A percentile compares a stretch with the other conserved stretches of the same genome.
These are phyloP conservation scores for Secale cereale DNA, from an alignment of 176 grass and related monocot genomes.

Conservation along the genomic window DNA sequence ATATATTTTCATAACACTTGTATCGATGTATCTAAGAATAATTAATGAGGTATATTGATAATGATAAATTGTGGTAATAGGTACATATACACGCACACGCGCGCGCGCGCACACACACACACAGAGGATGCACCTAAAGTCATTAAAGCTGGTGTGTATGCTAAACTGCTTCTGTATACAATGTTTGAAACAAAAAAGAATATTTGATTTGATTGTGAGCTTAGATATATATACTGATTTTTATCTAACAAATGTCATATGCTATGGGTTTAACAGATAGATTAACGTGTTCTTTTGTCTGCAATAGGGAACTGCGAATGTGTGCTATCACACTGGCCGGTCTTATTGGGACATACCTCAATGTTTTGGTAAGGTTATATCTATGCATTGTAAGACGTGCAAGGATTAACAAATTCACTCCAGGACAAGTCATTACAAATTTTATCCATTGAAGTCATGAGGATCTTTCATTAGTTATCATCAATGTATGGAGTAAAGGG, in stretches of 20 bases:
- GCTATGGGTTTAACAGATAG: background rate
- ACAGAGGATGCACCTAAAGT: background rate
- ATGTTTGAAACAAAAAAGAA: background rate
- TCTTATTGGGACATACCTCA: slow-evolving; percentile 77
- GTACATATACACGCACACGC: too few relatives aligned
- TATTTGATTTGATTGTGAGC: background rate
- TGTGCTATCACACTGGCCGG: slow-evolving; percentile 81
- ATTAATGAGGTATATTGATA: background rate
- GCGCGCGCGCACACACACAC: background rate
- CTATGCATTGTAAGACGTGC: background rate
- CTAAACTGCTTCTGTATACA: background rate
- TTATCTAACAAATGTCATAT: slow-evolving; percentile 6
- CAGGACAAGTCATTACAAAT: slow-evolving; percentile 12
- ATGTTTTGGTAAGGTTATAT: slow-evolving; percentile 81
- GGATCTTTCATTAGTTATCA: background rate
- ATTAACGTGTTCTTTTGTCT: slow-evolving; percentile 32
- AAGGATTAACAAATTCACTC: background rate
- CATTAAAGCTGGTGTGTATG: background rate
- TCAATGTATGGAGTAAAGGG: slow-evolving; percentile 4
- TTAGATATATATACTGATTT: background rate
- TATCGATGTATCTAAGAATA: background rate
- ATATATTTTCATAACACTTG: background rate
- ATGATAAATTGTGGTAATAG: too few relatives aligned
- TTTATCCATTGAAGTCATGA: background rate
- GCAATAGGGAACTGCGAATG: slow-evolving; percentile 67